Conservation (phyloP, 768 basidiomycete genomes). For the Cubamyces sp. region DNA sequence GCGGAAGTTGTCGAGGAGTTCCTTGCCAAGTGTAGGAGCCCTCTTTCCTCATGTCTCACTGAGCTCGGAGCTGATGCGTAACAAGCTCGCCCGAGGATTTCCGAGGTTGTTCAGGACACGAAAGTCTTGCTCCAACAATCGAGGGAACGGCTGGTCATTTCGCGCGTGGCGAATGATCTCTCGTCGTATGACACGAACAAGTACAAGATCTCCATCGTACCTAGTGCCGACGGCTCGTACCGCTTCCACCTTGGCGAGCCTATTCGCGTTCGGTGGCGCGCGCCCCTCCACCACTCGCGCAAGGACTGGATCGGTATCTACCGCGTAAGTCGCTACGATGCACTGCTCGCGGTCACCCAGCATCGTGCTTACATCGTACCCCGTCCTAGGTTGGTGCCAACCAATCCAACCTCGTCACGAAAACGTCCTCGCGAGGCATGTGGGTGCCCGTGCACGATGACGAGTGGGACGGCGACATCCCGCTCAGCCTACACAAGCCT, state of each 20-base stretch:
- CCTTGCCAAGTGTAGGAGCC: conserved; percentile 76
- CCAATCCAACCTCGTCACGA: conserved; percentile 79
- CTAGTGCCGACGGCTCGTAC: conserved; percentile 53
- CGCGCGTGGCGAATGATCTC: conserved; percentile 86
- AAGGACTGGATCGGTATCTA: conserved; percentile 98
- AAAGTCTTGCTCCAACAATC: conserved; percentile 90
- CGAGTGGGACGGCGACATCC: conserved; percentile 91
- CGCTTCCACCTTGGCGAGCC: conserved; percentile 92
- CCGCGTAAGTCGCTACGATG: conserved; percentile 53
- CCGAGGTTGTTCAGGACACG: conserved; percentile 91
- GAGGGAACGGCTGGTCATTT: conserved; percentile 88
- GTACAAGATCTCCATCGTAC: conserved; percentile 70
- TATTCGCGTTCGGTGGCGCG: conserved; percentile 85
- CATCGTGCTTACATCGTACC: neutral
- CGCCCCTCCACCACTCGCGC: conserved; percentile 82
- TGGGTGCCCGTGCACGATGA: conserved; percentile 93
- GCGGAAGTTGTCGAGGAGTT: conserved; percentile 94
- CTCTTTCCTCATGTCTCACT: neutral
- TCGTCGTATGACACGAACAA: conserved; percentile 78
- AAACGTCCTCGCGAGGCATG: conserved; percentile 82
- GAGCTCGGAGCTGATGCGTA: neutral
- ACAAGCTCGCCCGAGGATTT: conserved; percentile 83
- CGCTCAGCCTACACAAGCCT: conserved; percentile 49
- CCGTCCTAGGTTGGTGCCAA: conserved; percentile 78
- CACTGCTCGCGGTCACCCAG: neutral